phyloP scores from a whole-genome alignment of 2,329 filamentous ascomycete genomes.

The Colletotrichum zoysiae region DNA sequence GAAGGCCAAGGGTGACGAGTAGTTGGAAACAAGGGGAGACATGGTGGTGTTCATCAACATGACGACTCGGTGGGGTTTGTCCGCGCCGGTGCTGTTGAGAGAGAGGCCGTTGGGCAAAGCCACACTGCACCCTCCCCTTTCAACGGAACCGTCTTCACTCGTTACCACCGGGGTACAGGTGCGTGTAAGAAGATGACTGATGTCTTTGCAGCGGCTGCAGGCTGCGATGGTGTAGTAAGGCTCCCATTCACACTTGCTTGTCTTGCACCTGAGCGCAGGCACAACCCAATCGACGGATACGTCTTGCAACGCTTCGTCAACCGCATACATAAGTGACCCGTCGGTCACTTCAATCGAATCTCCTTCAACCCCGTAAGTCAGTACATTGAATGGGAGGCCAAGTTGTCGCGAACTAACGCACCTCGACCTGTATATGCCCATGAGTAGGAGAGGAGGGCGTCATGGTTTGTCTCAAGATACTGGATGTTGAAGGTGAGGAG shows the following conservation, averaged over 20 bases:
- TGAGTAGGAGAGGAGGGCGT: neutral
- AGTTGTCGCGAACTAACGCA: neutral
- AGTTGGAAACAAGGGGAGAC: constrained; percentile 21
- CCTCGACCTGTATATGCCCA: neutral
- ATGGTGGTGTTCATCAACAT: constrained; percentile 28
- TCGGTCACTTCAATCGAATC: neutral
- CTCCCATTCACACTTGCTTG: neutral
- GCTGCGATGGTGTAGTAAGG: neutral
- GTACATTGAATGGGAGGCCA: neutral
- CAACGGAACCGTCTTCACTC: neutral
- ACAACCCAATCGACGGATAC: neutral
- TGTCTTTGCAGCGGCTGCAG: neutral
- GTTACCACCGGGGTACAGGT: neutral
- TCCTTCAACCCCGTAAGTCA: neutral
- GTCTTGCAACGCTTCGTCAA: neutral
- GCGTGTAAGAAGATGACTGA: neutral
- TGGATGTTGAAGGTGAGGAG: constrained; percentile 13
- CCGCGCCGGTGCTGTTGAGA: neutral
- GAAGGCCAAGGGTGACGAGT: constrained; percentile 15
- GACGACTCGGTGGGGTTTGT: neutral
- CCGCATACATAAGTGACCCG: neutral
- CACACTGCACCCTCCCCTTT: neutral
- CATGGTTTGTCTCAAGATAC: neutral
- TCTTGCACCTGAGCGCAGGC: neutral
- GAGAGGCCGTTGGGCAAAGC: neutral